These are phyloP conservation scores for Verticillium alfalfae DNA, from an alignment of 2,329 filamentous ascomycete species.

Conservation along the genomic window DNA sequence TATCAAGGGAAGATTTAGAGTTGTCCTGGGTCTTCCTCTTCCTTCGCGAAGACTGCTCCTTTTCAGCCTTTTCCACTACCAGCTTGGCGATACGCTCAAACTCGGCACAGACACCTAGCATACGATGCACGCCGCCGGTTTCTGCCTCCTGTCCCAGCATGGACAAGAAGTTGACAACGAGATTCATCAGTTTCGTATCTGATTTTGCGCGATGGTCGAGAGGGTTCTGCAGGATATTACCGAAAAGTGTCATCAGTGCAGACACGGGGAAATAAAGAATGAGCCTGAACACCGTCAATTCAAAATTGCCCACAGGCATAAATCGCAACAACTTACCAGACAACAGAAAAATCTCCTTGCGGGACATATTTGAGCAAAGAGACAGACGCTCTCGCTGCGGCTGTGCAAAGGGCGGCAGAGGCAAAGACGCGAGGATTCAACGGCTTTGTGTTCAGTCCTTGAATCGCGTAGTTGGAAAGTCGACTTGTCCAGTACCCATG, in stretches of 20 bases:
- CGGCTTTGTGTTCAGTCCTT: slow-evolving; percentile 84
- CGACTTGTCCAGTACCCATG: slow-evolving; percentile 98
- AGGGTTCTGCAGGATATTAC: slow-evolving; percentile 93
- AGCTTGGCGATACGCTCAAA: slow-evolving; percentile 91
- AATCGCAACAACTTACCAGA: slow-evolving; percentile 64
- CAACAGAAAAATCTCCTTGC: slow-evolving; percentile 88
- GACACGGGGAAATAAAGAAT: slow-evolving; percentile 96
- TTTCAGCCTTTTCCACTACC: slow-evolving; percentile 86
- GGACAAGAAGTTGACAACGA: slow-evolving; percentile 87
- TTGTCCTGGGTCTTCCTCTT: slow-evolving; percentile 66
- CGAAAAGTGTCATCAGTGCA: slow-evolving; percentile 88
- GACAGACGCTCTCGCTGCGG: slow-evolving; percentile 87
- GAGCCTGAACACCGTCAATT: slow-evolving; percentile 46
- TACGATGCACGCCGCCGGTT: slow-evolving; percentile 85
- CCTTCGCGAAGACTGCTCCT: slow-evolving; percentile 70
- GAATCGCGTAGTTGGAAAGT: slow-evolving; percentile 89
- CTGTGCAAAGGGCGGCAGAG: slow-evolving; percentile 86
- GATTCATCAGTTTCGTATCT: slow-evolving; percentile 84
- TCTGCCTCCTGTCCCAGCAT: slow-evolving; percentile 86
- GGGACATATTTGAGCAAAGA: slow-evolving; percentile 94
- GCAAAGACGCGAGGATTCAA: slow-evolving; percentile 93
- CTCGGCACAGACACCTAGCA: slow-evolving; percentile 91
- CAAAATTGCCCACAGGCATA: slow-evolving; percentile 19
- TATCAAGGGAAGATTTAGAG: slow-evolving; percentile 14
- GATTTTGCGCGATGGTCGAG: slow-evolving; percentile 82